Conservation (phyloP, 2,329 filamentous ascomycete species). For the Aspergillus fumigatus region DNA sequence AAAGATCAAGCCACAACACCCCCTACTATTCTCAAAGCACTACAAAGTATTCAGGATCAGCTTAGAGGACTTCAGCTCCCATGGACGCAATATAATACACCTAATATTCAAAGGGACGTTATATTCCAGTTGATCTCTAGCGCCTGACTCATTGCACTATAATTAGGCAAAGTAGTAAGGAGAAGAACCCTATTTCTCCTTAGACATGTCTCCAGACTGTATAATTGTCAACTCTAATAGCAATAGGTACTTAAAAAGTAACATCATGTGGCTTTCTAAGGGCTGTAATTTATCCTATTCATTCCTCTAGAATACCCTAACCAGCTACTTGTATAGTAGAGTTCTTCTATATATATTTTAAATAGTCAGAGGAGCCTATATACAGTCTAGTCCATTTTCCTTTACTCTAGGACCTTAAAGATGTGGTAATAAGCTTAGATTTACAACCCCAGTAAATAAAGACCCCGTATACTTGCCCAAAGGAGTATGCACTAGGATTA, state of each 20-base stretch:
- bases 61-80: no score
- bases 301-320: no score
- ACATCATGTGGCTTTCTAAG: not conserved
- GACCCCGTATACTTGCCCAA: not conserved
- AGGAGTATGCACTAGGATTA: conserved; percentile 3
- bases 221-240: conserved; percentile 1
- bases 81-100: no score
- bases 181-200: not conserved
- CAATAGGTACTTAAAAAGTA: conserved; percentile 3
- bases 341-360: not conserved
- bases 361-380: not conserved
- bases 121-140: not conserved
- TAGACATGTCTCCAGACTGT: not conserved
- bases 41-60: no score
- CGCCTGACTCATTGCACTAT: not conserved
- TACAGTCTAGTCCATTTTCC: conserved; percentile 6
- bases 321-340: no score
- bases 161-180: not conserved
- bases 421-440: not conserved
- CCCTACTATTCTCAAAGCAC: no score
- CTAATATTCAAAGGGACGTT: not conserved
- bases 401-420: conserved; percentile 3
- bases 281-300: no score
- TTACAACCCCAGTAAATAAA: conserved; percentile 1
- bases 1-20: no score